These are phyloP conservation scores for Bipolaris victoriae DNA, from an alignment of 2,329 filamentous ascomycete species.

Conservation along the genomic window DNA sequence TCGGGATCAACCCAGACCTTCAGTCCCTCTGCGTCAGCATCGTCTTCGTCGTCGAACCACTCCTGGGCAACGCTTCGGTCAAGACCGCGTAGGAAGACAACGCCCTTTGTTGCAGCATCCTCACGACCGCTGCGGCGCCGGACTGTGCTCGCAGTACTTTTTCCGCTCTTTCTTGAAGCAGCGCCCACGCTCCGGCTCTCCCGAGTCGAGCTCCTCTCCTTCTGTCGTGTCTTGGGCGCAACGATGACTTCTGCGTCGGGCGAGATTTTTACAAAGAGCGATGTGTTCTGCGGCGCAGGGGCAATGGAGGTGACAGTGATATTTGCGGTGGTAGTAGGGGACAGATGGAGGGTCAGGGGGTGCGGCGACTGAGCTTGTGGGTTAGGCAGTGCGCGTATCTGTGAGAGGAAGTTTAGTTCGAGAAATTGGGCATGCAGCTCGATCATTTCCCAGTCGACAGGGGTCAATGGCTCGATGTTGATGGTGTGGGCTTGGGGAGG, in stretches of 20 bases:
- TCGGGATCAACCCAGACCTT: conserved; percentile 87
- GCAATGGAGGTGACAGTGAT: conserved; percentile 85
- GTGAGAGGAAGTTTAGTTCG: conserved; percentile 88
- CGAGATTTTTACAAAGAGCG: conserved; percentile 87
- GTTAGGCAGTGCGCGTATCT: conserved; percentile 92
- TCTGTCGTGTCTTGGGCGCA: conserved; percentile 85
- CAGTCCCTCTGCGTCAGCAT: conserved; percentile 59
- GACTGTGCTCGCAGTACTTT: conserved; percentile 75
- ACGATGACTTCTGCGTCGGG: conserved; percentile 97
- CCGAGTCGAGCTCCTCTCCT: conserved; percentile 66
- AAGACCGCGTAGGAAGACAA: conserved; percentile 80
- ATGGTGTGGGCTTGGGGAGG: conserved; percentile 91
- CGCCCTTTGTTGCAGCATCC: conserved; percentile 68
- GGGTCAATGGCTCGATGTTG: conserved; percentile 93
- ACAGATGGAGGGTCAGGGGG: conserved; percentile 88
- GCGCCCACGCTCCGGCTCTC: conserved; percentile 82
- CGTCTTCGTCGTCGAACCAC: conserved; percentile 76
- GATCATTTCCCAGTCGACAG: conserved; percentile 98
- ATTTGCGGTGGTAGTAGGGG: conserved; percentile 92
- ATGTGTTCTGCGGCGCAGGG: conserved; percentile 70
- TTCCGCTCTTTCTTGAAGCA: conserved; percentile 77
- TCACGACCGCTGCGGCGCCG: conserved; percentile 63
- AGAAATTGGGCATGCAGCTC: conserved; percentile 95
- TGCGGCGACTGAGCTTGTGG: conserved; percentile 71
- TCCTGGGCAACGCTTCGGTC: conserved; percentile 72